These are phyloP conservation scores for Helminthosporium solani DNA, from an alignment of 2,329 filamentous ascomycete genomes.

Conservation along the genomic window DNA sequence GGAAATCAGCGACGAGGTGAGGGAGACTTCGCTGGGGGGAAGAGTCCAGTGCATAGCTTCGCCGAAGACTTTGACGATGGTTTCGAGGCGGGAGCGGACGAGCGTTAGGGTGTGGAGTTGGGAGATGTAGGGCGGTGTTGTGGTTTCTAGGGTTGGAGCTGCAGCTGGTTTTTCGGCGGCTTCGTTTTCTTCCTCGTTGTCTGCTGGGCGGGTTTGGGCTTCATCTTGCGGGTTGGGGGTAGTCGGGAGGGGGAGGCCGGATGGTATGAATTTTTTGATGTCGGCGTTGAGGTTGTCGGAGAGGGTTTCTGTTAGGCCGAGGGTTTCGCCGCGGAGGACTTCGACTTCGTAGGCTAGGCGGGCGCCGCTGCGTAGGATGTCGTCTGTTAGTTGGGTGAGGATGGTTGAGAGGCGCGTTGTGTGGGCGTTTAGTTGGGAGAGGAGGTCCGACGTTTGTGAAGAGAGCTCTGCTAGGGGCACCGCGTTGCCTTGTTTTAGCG, in stretches of 20 bases:
- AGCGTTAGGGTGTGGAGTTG: constrained; percentile 80
- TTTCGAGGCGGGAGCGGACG: constrained; percentile 80
- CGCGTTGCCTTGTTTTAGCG: constrained; percentile 40
- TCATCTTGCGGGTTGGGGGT: constrained; percentile 6
- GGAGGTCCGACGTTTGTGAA: constrained; percentile 75
- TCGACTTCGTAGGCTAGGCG: constrained; percentile 93
- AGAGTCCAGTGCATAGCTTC: constrained; percentile 95
- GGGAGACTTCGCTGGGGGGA: constrained; percentile 80
- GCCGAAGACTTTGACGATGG: constrained; percentile 87
- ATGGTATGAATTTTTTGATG: constrained; percentile 69
- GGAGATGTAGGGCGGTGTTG: constrained; percentile 59
- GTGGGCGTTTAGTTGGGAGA: constrained; percentile 85
- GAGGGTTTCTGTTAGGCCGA: constrained; percentile 76
- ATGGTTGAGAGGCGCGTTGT: constrained; percentile 78
- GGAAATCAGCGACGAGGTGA: constrained; percentile 82
- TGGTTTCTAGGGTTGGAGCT: constrained; percentile 12
- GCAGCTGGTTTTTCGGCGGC: neutral
- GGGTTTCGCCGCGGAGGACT: constrained; percentile 81
- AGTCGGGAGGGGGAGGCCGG: constrained; percentile 31
- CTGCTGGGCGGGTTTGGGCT: constrained; percentile 3
- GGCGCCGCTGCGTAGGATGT: constrained; percentile 86
- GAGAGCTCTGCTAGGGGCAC: constrained; percentile 75
- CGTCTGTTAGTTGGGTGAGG: constrained; percentile 87
- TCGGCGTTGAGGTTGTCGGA: constrained; percentile 71
- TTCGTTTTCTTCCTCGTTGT: constrained; percentile 4